Conservation (phyloP, 2,329 filamentous ascomycete species). For the Pseudocercospora cruenta region DNA sequence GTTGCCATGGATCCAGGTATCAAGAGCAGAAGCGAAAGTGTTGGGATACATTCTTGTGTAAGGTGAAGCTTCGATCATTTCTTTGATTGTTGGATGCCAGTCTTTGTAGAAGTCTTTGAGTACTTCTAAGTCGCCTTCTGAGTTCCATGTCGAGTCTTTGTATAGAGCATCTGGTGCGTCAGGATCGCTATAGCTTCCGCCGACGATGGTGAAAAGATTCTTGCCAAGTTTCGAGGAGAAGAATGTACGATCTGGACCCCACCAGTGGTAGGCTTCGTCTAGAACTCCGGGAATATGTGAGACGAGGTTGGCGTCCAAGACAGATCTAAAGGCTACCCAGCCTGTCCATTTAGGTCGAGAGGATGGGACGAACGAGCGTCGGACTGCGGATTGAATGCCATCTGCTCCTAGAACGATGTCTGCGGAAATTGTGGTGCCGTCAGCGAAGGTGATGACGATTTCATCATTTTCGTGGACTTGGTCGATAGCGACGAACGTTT, state of each 20-base stretch:
- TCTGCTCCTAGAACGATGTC: slow-evolving; percentile 44
- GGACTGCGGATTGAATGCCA: slow-evolving; percentile 43
- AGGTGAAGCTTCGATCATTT: slow-evolving; percentile 40
- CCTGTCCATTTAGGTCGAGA: slow-evolving; percentile 44
- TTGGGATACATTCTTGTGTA: slow-evolving; percentile 43
- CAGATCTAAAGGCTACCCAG: slow-evolving; percentile 43
- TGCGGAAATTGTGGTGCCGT: slow-evolving; percentile 35
- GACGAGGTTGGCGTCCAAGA: slow-evolving; percentile 42
- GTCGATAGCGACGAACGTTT: slow-evolving; percentile 31
- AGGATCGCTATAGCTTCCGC: slow-evolving; percentile 26
- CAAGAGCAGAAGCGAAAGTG: slow-evolving; percentile 36
- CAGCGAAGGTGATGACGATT: slow-evolving; percentile 37
- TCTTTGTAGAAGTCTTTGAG: slow-evolving; percentile 23
- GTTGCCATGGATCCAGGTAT: slow-evolving; percentile 37
- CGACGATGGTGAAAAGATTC: slow-evolving; percentile 40
- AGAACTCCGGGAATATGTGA: slow-evolving; percentile 39
- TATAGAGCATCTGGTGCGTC: slow-evolving; percentile 14
- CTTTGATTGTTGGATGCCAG: slow-evolving; percentile 41
- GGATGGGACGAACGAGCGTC: slow-evolving; percentile 33
- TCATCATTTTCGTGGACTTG: slow-evolving; percentile 17
- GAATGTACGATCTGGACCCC: slow-evolving; percentile 31
- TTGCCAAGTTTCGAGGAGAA: slow-evolving; percentile 39
- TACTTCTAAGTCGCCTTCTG: slow-evolving; percentile 13
- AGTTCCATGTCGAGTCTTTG: slow-evolving; percentile 21
- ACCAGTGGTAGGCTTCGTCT: slow-evolving; percentile 43